Evolutionary conservation across 768 basidiomycete genomes (phyloP).

Genomic region (Auricularia sp.): DNA sequence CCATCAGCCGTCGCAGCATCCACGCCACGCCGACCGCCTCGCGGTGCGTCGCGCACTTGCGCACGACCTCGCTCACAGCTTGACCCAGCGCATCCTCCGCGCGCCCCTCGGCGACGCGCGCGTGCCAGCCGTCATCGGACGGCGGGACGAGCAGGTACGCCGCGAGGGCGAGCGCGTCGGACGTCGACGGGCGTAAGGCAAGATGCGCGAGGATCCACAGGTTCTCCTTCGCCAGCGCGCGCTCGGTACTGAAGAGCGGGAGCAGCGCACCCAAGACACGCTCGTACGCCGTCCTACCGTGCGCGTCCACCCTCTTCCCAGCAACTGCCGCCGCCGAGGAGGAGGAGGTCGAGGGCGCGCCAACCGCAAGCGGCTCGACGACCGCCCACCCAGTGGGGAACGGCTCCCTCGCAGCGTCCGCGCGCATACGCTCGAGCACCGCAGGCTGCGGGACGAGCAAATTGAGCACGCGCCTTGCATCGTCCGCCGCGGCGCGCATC

Average conservation of each 20-base stretch:
- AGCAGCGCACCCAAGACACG: constrained; percentile 50
- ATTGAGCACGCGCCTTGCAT: constrained; percentile 18
- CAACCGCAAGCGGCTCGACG: constrained; percentile 4
- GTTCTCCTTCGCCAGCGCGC: constrained; percentile 47
- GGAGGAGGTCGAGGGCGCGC: background rate
- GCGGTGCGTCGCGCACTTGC: background rate
- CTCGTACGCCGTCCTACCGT: constrained; percentile 54
- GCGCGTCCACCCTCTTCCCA: constrained; percentile 19
- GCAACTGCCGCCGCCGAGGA: background rate
- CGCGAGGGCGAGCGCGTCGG: constrained; percentile 16
- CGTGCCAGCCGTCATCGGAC: constrained; percentile 42
- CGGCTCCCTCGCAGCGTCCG: constrained; percentile 1
- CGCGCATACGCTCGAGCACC: constrained; percentile 39
- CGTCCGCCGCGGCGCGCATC: background rate
- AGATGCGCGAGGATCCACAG: constrained; percentile 64
- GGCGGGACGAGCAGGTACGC: constrained; percentile 52
- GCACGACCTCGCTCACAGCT: background rate
- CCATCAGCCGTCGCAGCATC: constrained; percentile 49
- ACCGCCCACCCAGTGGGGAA: constrained; percentile 32
- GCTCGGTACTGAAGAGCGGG: constrained; percentile 43
- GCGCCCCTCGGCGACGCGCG: constrained; percentile 25
- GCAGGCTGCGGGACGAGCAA: constrained; percentile 44
- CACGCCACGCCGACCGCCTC: constrained; percentile 42
- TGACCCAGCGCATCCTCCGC: background rate
- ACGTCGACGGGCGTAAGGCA: constrained; percentile 47